Percentiles rank a stretch among this genome's conserved stretches.
Conservation (phyloP, 352 stramenopile genomes). For the Phytopythium mirpurense region DNA sequence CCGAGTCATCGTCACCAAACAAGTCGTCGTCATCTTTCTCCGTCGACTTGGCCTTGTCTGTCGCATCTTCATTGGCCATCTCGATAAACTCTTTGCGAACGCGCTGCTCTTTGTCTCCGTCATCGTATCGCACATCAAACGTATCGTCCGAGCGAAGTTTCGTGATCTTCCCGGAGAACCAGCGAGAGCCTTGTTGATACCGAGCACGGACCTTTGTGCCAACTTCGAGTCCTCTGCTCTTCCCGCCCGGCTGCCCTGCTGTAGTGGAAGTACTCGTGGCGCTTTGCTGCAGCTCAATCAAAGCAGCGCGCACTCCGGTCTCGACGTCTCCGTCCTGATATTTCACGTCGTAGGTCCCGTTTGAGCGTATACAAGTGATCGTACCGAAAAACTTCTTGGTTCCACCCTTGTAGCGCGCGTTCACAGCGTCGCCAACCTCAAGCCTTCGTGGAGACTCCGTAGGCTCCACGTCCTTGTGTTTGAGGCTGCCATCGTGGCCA, state of each 20-base stretch:
- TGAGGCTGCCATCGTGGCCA: background rate
- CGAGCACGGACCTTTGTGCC: constrained; percentile 33
- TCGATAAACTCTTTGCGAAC: constrained; percentile 24
- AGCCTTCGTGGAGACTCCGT: constrained; percentile 5
- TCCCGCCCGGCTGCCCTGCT: constrained; percentile 4
- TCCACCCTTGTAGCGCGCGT: constrained; percentile 14
- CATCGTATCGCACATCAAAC: constrained; percentile 62
- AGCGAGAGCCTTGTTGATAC: constrained; percentile 30
- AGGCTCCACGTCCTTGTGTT: background rate
- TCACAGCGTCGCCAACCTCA: constrained; percentile 15
- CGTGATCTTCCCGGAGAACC: constrained; percentile 39
- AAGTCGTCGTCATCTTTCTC: constrained; percentile 15
- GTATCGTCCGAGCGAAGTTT: constrained; percentile 41
- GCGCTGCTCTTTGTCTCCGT: constrained; percentile 41
- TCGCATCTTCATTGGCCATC: constrained; percentile 1
- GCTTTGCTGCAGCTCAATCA: constrained; percentile 4
- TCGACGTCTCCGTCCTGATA: constrained; percentile 37
- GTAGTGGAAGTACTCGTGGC: background rate
- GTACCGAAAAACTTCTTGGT: constrained; percentile 13
- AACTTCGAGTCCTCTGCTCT: constrained; percentile 10
- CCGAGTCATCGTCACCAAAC: constrained; percentile 24
- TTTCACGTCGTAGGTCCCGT: constrained; percentile 32
- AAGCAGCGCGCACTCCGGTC: constrained; percentile 10
- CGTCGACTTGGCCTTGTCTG: constrained; percentile 9
- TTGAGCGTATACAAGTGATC: constrained; percentile 19